Evolutionary conservation across 1,139 yeast genomes (phyloP).

Genomic region (Nakaseomyces glabratus): DNA sequence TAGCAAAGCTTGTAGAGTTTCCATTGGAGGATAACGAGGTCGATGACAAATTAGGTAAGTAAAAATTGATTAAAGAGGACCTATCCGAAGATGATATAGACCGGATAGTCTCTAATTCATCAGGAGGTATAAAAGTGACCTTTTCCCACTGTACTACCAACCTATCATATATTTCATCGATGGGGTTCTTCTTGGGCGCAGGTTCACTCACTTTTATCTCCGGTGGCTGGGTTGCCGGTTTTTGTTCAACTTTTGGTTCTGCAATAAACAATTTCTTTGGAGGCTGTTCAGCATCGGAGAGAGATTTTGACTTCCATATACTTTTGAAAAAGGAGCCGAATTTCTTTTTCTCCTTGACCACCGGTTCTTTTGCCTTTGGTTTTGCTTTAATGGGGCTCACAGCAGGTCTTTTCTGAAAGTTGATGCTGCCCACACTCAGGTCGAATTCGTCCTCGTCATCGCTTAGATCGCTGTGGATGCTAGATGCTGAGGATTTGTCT

Average conservation of each 20-base stretch:
- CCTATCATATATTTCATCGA: conserved; percentile 12
- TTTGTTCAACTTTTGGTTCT: no score
- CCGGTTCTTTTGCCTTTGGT: conserved; percentile 1
- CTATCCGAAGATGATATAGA: conserved; percentile 8
- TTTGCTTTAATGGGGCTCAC: no score
- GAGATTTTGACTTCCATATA: conserved; percentile 3
- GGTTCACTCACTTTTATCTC: no score
- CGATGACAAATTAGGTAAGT: conserved; percentile 6
- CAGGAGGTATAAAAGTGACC: conserved; percentile 16
- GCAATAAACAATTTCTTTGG: no score
- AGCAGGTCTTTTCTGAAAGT: no score
- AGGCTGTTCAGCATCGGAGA: no score
- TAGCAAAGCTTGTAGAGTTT: conserved; percentile 6
- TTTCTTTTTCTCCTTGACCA: conserved; percentile 6
- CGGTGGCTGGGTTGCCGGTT: no score
- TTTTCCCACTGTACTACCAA: conserved; percentile 17
- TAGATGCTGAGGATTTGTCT: neutral
- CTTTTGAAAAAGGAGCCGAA: conserved; percentile 13
- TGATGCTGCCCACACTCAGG: no score
- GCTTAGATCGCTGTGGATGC: no score
- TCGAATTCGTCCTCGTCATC: no score
- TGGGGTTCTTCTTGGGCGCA: conserved; percentile 6
- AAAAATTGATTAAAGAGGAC: conserved; percentile 3
- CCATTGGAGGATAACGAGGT: conserved; percentile 4
- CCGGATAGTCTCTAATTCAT: neutral